Base-by-base conservation (phyloP, 2,329 filamentous ascomycete genomes). In the Microsporum ferrugineum region DNA sequence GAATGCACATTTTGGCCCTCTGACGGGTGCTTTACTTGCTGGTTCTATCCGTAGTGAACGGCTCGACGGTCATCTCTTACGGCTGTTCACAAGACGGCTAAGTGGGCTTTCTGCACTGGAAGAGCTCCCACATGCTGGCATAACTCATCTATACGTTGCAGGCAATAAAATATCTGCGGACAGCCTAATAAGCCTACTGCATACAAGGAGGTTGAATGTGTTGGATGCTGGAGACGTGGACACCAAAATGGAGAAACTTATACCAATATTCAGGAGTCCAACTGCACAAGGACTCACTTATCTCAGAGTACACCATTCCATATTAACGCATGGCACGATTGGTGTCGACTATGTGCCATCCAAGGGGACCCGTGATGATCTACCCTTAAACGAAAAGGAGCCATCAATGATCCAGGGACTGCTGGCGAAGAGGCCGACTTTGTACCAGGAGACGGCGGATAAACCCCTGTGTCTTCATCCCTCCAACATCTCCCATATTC, bases 91-190 rank as follows among this genome's bases (percentile, higher is more conserved):
- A 1, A 73, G 71, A 27, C 75, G 75, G 0, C 79, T 82, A 47
- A 76, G 81, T 14, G 79, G 78, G 7, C 77, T 79, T 57, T 76
- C 83, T 34, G 78, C 80, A 41, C 78, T 84, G 33, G 82, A 85
- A 65, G 78, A 83, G 64, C 72, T 80, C 1, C 76, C 79, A 27
- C 75, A 80, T 65, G 72, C 75, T 7, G 83, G 83, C 1, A 77
- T 85, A 41, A 85, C 83, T 0, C 83, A 86, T 71, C 71, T 86
- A 1, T 84, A 83, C 66, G 76, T 85, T 12, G 76, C 82, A 2
- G 77, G 77, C 5, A 86, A 85, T 61, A 66, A 72, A 2, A 68
- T 85, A 3, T 83, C 80, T 1, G 77, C 82, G 0, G 81, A 84
- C 67, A 82, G 81, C 0, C 71, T 82, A 4, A 80, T 78, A 2